These are phyloP conservation scores for Chimonanthus salicifolius DNA, from an alignment of 164 flowering plant genomes.

Conservation along the genomic window DNA sequence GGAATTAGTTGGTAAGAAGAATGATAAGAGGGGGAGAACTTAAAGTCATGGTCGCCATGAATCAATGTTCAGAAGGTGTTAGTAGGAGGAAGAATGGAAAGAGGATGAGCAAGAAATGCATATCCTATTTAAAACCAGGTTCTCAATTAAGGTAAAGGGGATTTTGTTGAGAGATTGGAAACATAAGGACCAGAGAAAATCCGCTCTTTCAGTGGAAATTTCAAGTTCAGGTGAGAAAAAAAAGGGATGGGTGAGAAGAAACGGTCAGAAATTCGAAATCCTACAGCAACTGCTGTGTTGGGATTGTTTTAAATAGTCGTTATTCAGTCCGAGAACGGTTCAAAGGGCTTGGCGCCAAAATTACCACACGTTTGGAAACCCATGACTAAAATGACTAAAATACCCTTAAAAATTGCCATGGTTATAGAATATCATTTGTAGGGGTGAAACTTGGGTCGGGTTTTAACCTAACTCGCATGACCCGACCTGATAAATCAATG, in stretches of 20 bases:
- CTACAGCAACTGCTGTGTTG: not conserved
- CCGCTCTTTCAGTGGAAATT: not conserved
- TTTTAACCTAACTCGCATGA: no score
- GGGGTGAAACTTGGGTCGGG: not conserved
- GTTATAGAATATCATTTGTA: no score
- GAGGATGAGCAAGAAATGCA: not conserved
- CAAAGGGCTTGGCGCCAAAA: not conserved
- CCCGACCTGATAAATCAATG: no score
- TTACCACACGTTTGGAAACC: not conserved
- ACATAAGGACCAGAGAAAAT: not conserved
- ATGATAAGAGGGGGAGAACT: not conserved
- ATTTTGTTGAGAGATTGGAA: not conserved
- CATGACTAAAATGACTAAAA: not conserved
- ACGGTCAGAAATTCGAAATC: not conserved
- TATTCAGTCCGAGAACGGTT: not conserved
- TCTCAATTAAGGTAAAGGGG: not conserved
- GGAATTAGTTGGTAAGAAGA: not conserved
- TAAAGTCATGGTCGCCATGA: not conserved
- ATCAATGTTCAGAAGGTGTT: not conserved
- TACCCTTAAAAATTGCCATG: not conserved
- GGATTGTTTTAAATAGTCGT: not conserved
- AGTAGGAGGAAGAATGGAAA: slow-evolving; percentile 2
- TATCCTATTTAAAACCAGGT: not conserved
- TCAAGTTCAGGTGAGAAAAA: not conserved
- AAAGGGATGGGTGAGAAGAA: not conserved